Conservation (phyloP, 345 rosid species). For the Ailanthus altissimus region DNA sequence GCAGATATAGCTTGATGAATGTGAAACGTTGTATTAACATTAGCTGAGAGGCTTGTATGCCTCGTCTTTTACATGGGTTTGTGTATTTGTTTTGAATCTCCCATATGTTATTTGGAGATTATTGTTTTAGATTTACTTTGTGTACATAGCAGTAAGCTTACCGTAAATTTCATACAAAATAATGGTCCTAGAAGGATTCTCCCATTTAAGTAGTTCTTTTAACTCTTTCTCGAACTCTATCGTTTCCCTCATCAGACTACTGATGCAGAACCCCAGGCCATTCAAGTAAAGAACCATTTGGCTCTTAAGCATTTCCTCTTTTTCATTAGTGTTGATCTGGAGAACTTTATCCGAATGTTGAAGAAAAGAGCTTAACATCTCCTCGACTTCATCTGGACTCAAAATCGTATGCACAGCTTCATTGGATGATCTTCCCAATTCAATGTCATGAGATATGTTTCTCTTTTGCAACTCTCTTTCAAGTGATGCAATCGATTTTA, state of each 20-base stretch:
- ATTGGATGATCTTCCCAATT: slow-evolving; percentile 46
- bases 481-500: slow-evolving; percentile 35
- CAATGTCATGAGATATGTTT: slow-evolving; percentile 45
- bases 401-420: slow-evolving; percentile 12
- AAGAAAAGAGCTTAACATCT: slow-evolving; percentile 40
- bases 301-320: slow-evolving; percentile 41
- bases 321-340: slow-evolving; percentile 30
- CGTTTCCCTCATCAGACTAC: slow-evolving; percentile 51
- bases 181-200: slow-evolving; percentile 38
- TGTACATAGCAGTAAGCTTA: slow-evolving; percentile 18
- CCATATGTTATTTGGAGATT: neutral
- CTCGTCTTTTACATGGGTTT: neutral
- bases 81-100: neutral
- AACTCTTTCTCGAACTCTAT: slow-evolving; percentile 45
- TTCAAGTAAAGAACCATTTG: slow-evolving; percentile 41
- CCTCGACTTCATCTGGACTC: slow-evolving; percentile 33
- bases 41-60: neutral
- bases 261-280: slow-evolving; percentile 60
- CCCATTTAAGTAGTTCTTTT: slow-evolving; percentile 45
- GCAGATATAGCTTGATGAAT: neutral
- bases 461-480: slow-evolving; percentile 38
- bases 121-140: neutral
- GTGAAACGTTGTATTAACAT: neutral
- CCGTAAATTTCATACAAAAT: slow-evolving; percentile 30
- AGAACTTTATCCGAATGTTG: slow-evolving; percentile 36